These are phyloP conservation scores for Plasmodium inui DNA, from an alignment of 169 alveolate genomes.

Conservation along the genomic window DNA sequence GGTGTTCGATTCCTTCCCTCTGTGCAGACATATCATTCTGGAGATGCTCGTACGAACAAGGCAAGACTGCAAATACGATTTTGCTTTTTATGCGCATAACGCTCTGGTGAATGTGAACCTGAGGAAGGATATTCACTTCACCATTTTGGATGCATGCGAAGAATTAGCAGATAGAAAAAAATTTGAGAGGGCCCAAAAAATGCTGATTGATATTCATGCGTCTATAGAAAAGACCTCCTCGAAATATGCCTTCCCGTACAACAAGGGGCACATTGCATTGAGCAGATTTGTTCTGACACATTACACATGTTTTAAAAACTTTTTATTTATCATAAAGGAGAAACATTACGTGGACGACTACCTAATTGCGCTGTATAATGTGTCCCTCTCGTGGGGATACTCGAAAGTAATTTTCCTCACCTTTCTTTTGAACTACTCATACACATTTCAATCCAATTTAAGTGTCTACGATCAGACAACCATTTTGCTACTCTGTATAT, in stretches of 20 bases:
- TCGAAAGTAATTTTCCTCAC: slow-evolving; percentile 36
- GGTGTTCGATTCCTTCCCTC: neutral
- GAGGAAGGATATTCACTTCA: slow-evolving; percentile 8
- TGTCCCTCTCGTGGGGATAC: slow-evolving; percentile 10
- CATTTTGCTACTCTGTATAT: slow-evolving; percentile 20
- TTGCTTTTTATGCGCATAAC: slow-evolving; percentile 23
- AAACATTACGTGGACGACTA: slow-evolving; percentile 15
- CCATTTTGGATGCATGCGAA: slow-evolving; percentile 24
- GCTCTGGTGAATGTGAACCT: neutral
- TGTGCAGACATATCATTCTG: slow-evolving; percentile 18
- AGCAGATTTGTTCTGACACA: slow-evolving; percentile 24
- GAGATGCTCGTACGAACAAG: slow-evolving; percentile 25
- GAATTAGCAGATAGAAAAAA: slow-evolving; percentile 39
- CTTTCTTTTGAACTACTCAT: slow-evolving; percentile 60
- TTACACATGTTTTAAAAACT: slow-evolving; percentile 39
- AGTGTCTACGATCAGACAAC: slow-evolving; percentile 31
- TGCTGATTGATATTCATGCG: slow-evolving; percentile 10
- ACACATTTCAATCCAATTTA: slow-evolving; percentile 14
- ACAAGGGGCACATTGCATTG: neutral
- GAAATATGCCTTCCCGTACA: slow-evolving; percentile 18
- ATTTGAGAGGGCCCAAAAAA: slow-evolving; percentile 28
- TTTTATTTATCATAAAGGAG: slow-evolving; percentile 32
- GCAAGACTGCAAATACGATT: slow-evolving; percentile 34
- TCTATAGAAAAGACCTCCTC: neutral
- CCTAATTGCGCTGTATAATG: slow-evolving; percentile 13